Conservation (phyloP, 2,329 filamentous ascomycete genomes). For the Colletotrichum sublineola region DNA sequence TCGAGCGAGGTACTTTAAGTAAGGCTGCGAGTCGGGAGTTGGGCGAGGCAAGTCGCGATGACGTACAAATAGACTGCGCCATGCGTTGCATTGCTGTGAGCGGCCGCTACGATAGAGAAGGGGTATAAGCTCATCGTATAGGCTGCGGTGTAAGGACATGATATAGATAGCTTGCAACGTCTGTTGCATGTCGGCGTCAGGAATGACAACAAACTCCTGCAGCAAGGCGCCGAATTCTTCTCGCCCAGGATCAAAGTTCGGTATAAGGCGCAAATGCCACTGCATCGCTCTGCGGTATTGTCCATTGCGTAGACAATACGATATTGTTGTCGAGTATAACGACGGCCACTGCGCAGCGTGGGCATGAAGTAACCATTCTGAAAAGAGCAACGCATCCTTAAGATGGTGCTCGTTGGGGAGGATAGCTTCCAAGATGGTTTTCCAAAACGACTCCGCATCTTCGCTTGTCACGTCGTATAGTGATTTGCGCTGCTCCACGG, state of each 20-base stretch:
- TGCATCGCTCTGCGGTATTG: constrained; percentile 55
- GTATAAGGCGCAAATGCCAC: constrained; percentile 63
- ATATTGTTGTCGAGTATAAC: constrained; percentile 63
- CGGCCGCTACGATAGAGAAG: constrained; percentile 62
- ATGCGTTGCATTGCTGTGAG: constrained; percentile 59
- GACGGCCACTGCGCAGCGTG: constrained; percentile 62
- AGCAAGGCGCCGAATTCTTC: constrained; percentile 59
- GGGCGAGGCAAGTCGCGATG: constrained; percentile 58
- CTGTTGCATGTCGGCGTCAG: constrained; percentile 53
- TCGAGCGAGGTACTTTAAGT: constrained; percentile 61
- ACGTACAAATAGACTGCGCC: constrained; percentile 59
- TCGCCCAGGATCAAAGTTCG: constrained; percentile 57
- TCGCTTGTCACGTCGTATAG: constrained; percentile 46
- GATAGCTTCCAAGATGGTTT: constrained; percentile 47
- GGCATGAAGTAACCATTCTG: constrained; percentile 57
- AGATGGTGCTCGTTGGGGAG: constrained; percentile 47
- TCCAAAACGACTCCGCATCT: constrained; percentile 49
- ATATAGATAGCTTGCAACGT: constrained; percentile 62
- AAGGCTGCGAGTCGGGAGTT: constrained; percentile 57
- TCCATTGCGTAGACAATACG: constrained; percentile 56
- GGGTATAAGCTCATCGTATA: constrained; percentile 68
- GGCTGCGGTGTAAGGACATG: constrained; percentile 55
- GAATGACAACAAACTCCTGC: constrained; percentile 57
- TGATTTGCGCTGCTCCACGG: constrained; percentile 44
- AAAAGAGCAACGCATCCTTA: constrained; percentile 54